Percentiles rank a stretch among this genome's conserved stretches.
These are phyloP conservation scores for Vitis amurensis DNA, from an alignment of 164 flowering plant species.

Conservation along the genomic window DNA sequence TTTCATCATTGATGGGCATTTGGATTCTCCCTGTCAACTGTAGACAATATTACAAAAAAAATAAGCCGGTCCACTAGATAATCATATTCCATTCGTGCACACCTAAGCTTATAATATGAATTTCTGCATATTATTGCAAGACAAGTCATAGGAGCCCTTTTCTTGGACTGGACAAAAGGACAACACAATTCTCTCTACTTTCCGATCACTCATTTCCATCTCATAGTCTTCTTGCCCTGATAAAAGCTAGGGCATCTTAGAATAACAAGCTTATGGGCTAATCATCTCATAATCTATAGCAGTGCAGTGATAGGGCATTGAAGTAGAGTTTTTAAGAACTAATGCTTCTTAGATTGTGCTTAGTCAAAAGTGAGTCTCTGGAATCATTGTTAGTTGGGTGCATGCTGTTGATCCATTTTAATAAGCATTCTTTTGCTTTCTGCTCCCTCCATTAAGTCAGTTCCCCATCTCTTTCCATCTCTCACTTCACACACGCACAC, in stretches of 20 bases:
- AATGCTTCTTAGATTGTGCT: conserved; percentile 19
- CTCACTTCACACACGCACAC: too few species aligned
- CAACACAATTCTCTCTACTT: conserved; percentile 10
- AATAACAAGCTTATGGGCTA: neutral
- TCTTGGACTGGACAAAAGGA: conserved; percentile 13
- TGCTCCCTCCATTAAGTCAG: conserved; percentile 31
- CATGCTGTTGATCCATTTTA: conserved; percentile 13
- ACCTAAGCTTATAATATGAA: conserved; percentile 5
- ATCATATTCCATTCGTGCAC: conserved; percentile 24
- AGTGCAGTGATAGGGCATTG: conserved; percentile 29
- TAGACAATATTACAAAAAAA: neutral
- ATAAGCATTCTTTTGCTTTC: conserved; percentile 24
- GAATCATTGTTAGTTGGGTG: conserved; percentile 33
- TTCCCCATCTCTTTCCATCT: neutral
- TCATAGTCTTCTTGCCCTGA: neutral
- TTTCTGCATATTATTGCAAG: conserved; percentile 2
- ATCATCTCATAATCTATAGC: conserved; percentile 20
- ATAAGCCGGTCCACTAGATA: conserved; percentile 12
- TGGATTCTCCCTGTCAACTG: conserved; percentile 14
- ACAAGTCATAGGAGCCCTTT: conserved; percentile 14
- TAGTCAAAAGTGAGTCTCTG: conserved; percentile 38
- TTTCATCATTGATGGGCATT: conserved; percentile 13
- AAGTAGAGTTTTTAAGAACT: conserved; percentile 7
- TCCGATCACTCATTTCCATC: neutral
- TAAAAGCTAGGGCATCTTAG: conserved; percentile 4